These are phyloP conservation scores for Hypoxylon perforatum DNA, from an alignment of 495 filamentous ascomycete species.

Conservation along the genomic window DNA sequence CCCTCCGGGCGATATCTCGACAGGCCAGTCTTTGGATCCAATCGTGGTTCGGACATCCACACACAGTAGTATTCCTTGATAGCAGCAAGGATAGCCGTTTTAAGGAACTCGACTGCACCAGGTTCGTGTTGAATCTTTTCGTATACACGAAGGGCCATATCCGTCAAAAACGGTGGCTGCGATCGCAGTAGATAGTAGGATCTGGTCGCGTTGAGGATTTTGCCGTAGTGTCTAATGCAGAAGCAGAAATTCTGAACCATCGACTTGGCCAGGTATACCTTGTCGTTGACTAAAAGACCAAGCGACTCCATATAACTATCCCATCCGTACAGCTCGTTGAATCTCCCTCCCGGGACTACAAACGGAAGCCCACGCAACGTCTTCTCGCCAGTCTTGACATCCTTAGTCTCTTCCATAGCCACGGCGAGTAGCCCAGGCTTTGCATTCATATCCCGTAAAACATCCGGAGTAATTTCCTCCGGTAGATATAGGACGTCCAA, in stretches of 20 bases:
- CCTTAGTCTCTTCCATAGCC: conserved; percentile 80
- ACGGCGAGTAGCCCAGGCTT: conserved; percentile 91
- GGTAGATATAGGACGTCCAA: conserved; percentile 85
- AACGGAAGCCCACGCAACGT: conserved; percentile 86
- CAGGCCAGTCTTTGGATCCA: conserved; percentile 83
- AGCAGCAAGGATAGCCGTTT: conserved; percentile 81
- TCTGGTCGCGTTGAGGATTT: conserved; percentile 95
- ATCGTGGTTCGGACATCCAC: conserved; percentile 83
- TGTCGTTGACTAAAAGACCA: conserved; percentile 83
- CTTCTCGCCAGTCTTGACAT: conserved; percentile 71
- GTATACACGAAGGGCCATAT: conserved; percentile 93
- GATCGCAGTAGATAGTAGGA: conserved; percentile 94
- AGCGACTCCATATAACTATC: conserved; percentile 97
- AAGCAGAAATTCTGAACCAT: conserved; percentile 98
- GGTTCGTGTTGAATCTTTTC: conserved; percentile 86
- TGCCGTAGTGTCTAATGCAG: conserved; percentile 97
- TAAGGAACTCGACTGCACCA: conserved; percentile 79
- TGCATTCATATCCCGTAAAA: conserved; percentile 75
- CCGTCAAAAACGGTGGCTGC: conserved; percentile 96
- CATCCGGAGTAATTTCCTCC: conserved; percentile 78
- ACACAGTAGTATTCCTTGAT: conserved; percentile 97
- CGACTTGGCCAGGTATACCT: conserved; percentile 83
- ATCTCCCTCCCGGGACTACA: conserved; percentile 93
- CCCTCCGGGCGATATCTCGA: conserved; percentile 91
- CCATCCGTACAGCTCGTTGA: conserved; percentile 98